phyloP scores from a whole-genome alignment of 202 grass and related monocot species.

The Dendrocalamus latiflorus region DNA sequence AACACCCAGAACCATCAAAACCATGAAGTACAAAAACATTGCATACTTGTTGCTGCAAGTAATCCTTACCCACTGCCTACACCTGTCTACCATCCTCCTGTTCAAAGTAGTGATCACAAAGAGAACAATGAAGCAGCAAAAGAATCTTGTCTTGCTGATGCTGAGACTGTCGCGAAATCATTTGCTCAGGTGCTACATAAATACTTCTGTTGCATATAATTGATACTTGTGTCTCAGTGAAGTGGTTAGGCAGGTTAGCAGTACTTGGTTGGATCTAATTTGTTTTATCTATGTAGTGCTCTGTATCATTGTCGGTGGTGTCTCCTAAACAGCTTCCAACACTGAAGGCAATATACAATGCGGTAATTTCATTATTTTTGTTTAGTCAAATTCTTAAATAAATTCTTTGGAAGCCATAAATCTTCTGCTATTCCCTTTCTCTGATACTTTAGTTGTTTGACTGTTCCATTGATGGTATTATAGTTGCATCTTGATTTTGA shows the following conservation, averaged over 20 bases:
- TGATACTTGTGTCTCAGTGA: slow-evolving; percentile 25
- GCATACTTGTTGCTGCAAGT: slow-evolving; percentile 87
- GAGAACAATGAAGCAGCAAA: slow-evolving; percentile 59
- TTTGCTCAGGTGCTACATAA: slow-evolving; percentile 64
- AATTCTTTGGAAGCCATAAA: neutral
- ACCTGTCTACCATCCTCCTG: slow-evolving; percentile 61
- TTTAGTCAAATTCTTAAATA: slow-evolving; percentile 7
- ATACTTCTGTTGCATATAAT: slow-evolving; percentile 18
- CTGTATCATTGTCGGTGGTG: slow-evolving; percentile 76
- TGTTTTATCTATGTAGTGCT: slow-evolving; percentile 60
- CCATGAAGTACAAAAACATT: slow-evolving; percentile 89
- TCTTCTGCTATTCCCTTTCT: neutral
- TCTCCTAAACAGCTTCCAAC: slow-evolving; percentile 91
- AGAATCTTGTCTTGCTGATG: slow-evolving; percentile 69
- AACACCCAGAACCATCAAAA: slow-evolving; percentile 55
- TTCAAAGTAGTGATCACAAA: slow-evolving; percentile 52
- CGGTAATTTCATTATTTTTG: slow-evolving; percentile 50
- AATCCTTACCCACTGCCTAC: slow-evolving; percentile 84
- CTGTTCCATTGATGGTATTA: slow-evolving; percentile 17
- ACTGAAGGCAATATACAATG: slow-evolving; percentile 85
- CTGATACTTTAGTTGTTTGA: slow-evolving; percentile 17
- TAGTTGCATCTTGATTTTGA: slow-evolving; percentile 9
- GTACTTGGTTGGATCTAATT: slow-evolving; percentile 27
- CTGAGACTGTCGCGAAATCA: slow-evolving; percentile 72
- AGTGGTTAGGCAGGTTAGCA: neutral